Percentiles rank a stretch among this genome's conserved stretches.
These are phyloP conservation scores for Phellopilus nigrolimitatus DNA, from an alignment of 1,284 basidiomycete species.

Conservation along the genomic window DNA sequence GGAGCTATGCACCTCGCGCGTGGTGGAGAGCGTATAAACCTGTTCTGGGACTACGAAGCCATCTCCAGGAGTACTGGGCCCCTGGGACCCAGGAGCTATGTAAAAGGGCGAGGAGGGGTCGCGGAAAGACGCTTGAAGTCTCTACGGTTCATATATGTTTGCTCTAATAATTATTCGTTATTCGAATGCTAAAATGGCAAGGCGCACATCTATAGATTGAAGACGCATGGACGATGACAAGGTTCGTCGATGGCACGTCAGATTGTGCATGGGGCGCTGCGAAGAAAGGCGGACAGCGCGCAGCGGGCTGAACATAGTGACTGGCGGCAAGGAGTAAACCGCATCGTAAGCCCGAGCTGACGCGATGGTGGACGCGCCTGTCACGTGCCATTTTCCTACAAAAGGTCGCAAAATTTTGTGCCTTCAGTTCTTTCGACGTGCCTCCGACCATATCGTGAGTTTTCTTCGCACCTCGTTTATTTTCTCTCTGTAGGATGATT, in stretches of 20 bases:
- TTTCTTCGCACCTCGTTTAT: slow-evolving; percentile 15
- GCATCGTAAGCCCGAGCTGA: too few species aligned
- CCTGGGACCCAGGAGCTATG: slow-evolving; percentile 52
- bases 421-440: too few species aligned
- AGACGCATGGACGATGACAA: slow-evolving; percentile 1
- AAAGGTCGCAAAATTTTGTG: too few species aligned
- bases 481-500: slow-evolving; percentile 50
- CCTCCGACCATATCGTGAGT: not conserved
- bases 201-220: slow-evolving; percentile 9
- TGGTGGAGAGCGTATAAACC: slow-evolving; percentile 9
- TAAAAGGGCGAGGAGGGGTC: slow-evolving; percentile 63
- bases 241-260: not conserved
- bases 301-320: too few species aligned
- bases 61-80: slow-evolving; percentile 54
- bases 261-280: not conserved
- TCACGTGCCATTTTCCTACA: too few species aligned
- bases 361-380: too few species aligned
- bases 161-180: too few species aligned
- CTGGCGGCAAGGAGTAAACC: not conserved
- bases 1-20: slow-evolving; percentile 9
- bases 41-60: slow-evolving; percentile 19
- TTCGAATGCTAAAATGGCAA: too few species aligned
- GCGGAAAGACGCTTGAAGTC: slow-evolving; percentile 55
- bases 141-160: too few species aligned
- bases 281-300: not conserved